Conservation (phyloP, 2,329 filamentous ascomycete species). For the Pseudogymnoascus sp. region DNA sequence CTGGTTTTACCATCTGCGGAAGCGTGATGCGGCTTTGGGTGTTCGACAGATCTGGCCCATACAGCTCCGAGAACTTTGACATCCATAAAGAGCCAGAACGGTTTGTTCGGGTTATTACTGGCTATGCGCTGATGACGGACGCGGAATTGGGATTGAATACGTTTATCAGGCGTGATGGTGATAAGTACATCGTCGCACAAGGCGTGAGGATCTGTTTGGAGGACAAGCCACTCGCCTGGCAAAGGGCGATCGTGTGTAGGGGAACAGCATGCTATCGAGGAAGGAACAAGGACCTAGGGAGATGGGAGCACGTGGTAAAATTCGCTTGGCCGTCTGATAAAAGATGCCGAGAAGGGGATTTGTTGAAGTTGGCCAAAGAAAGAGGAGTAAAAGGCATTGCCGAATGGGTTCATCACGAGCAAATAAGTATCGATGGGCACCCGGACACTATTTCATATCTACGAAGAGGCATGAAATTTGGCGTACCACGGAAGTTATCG, state of each 20-base stretch:
- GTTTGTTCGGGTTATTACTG: not conserved
- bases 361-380: not conserved
- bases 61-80: not conserved
- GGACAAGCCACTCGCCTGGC: not conserved
- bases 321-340: conserved; percentile 30
- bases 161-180: not conserved
- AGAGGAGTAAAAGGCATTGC: conserved; percentile 24
- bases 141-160: not conserved
- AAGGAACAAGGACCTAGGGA: conserved; percentile 16
- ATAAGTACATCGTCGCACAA: not conserved
- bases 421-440: conserved; percentile 22
- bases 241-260: conserved; percentile 5
- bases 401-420: conserved; percentile 23
- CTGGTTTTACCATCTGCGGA: conserved; percentile 25
- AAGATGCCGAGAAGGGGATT: conserved; percentile 21
- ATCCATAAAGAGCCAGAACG: not conserved
- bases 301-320: conserved; percentile 27
- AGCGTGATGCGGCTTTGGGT: conserved; percentile 29
- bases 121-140: not conserved
- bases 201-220: not conserved
- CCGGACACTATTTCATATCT: conserved; percentile 24
- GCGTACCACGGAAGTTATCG: conserved; percentile 16
- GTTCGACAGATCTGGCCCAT: conserved; percentile 29
- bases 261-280: conserved; percentile 24
- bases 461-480: conserved; percentile 23